phyloP scores from a whole-genome alignment of 352 stramenopile species.

The Phytophthora brassicae region DNA sequence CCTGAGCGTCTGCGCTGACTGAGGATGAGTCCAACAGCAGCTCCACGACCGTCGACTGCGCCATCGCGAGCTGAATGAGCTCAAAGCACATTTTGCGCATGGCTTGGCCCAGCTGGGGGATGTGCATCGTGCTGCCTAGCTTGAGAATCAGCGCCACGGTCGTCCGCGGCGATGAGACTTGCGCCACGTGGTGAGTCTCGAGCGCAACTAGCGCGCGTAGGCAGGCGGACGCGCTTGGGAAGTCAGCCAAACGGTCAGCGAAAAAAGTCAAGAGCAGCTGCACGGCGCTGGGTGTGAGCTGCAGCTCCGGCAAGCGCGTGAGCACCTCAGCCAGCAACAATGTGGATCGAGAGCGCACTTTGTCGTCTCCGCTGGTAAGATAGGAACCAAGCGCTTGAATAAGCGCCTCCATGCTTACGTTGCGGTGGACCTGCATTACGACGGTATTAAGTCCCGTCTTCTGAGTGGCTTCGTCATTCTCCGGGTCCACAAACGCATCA shows the following conservation, averaged over 20 bases:
- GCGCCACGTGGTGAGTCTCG: slow-evolving; percentile 61
- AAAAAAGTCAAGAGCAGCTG: slow-evolving; percentile 86
- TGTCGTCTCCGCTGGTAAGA: slow-evolving; percentile 79
- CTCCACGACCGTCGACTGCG: slow-evolving; percentile 55
- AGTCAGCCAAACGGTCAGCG: slow-evolving; percentile 80
- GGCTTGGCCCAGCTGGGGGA: slow-evolving; percentile 79
- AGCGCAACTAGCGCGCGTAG: slow-evolving; percentile 78
- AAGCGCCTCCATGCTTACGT: slow-evolving; percentile 74
- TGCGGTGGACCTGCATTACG: slow-evolving; percentile 85
- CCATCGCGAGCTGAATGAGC: slow-evolving; percentile 73
- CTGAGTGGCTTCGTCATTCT: slow-evolving; percentile 80
- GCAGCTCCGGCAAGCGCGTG: slow-evolving; percentile 83
- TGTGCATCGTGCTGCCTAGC: slow-evolving; percentile 63
- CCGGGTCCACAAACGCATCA: slow-evolving; percentile 83
- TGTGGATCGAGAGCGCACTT: slow-evolving; percentile 75
- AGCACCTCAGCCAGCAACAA: slow-evolving; percentile 89
- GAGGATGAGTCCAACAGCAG: slow-evolving; percentile 42
- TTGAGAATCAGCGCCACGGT: slow-evolving; percentile 69
- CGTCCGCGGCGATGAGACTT: slow-evolving; percentile 49
- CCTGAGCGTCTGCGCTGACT: slow-evolving; percentile 19
- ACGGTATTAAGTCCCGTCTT: slow-evolving; percentile 89
- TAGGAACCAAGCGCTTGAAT: slow-evolving; percentile 75
- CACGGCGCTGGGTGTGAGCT: slow-evolving; percentile 67
- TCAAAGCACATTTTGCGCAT: slow-evolving; percentile 89
- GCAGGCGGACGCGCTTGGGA: slow-evolving; percentile 76